Conservation (phyloP, 2,329 filamentous ascomycete genomes). For the Colletotrichum filicis region DNA sequence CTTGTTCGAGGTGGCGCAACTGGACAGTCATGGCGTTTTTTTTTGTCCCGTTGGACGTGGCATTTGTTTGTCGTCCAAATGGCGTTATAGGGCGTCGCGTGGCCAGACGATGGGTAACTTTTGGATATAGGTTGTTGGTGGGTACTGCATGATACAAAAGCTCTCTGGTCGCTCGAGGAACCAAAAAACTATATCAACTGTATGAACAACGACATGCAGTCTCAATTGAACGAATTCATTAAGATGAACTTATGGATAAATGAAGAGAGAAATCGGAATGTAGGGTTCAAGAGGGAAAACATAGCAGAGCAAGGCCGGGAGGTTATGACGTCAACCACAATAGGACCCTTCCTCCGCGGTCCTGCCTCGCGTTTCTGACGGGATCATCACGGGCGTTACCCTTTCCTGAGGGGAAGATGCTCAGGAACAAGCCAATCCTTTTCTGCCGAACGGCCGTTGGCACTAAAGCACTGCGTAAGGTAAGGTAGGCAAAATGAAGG, state of each 20-base stretch:
- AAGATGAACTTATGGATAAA: too few species aligned
- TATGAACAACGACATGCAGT: neutral
- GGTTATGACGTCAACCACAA: conserved; percentile 1
- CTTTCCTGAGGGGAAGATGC: neutral
- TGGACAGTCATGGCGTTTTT: conserved; percentile 15
- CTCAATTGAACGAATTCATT: neutral
- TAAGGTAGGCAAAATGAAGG: neutral
- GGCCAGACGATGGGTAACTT: conserved; percentile 12
- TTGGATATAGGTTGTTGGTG: conserved; percentile 1
- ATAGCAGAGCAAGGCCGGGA: neutral
- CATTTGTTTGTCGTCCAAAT: conserved; percentile 14
- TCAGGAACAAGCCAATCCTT: neutral
- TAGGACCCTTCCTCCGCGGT: neutral
- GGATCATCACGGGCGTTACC: neutral
- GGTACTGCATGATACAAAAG: conserved; percentile 16
- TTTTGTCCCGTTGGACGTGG: conserved; percentile 17
- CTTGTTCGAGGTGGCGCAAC: conserved; percentile 21
- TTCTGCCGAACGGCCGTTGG: neutral
- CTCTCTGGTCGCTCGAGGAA: neutral
- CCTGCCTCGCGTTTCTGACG: neutral
- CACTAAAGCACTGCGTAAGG: too few species aligned
- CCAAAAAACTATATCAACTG: conserved; percentile 11
- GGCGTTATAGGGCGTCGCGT: conserved; percentile 14
- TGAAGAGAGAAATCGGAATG: neutral
- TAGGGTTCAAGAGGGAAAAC: neutral